Percentiles rank a stretch among this genome's conserved stretches.
These are phyloP conservation scores for Gnomoniopsis smithogilvyi DNA, from an alignment of 2,329 filamentous ascomycete species.

Conservation along the genomic window DNA sequence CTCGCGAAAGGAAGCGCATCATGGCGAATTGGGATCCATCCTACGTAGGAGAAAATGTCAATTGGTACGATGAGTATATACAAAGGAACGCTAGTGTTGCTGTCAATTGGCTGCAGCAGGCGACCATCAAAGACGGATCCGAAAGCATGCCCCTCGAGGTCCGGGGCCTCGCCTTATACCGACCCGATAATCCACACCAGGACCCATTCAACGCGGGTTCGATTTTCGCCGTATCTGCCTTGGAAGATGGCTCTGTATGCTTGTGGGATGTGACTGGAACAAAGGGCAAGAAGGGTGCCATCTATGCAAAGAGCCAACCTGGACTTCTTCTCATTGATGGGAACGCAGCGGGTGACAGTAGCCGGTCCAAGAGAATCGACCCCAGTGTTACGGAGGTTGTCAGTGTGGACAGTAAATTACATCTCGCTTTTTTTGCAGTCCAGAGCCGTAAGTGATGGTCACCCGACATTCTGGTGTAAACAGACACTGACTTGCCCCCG, in stretches of 20 bases:
- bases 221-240: constrained; percentile 65
- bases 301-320: constrained; percentile 62
- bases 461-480: neutral
- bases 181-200: constrained; percentile 47
- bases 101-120: constrained; percentile 73
- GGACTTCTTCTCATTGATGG: constrained; percentile 64
- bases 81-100: constrained; percentile 73
- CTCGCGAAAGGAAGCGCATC: constrained; percentile 49
- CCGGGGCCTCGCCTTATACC: constrained; percentile 69
- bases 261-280: constrained; percentile 74
- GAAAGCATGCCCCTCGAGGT: constrained; percentile 57
- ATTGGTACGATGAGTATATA: constrained; percentile 89
- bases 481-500: constrained; percentile 15
- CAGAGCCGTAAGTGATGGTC: constrained; percentile 55
- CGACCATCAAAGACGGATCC: constrained; percentile 40
- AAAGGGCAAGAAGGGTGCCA: constrained; percentile 52
- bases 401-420: constrained; percentile 66
- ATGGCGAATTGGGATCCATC: constrained; percentile 81
- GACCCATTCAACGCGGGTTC: constrained; percentile 42
- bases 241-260: constrained; percentile 85
- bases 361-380: constrained; percentile 63
- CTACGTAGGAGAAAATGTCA: constrained; percentile 66
- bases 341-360: constrained; percentile 40
- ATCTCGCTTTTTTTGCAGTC: constrained; percentile 76
- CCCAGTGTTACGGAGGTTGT: constrained; percentile 77